These are phyloP conservation scores for Arthroderma sp. DNA, from an alignment of 2,329 filamentous ascomycete species.

Conservation along the genomic window DNA sequence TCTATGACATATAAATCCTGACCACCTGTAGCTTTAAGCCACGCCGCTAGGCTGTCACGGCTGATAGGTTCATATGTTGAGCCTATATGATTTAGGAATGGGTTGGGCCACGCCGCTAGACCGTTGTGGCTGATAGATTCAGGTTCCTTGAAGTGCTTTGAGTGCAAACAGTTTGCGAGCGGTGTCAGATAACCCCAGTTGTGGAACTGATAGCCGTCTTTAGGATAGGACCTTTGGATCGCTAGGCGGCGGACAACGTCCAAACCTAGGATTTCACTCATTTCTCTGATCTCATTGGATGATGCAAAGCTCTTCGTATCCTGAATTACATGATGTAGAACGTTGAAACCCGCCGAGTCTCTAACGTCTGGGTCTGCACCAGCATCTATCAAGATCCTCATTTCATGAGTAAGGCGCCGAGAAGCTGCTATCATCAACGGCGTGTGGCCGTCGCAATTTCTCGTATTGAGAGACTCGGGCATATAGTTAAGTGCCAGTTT, in stretches of 20 bases:
- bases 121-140: too few species aligned
- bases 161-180: slow-evolving; percentile 2
- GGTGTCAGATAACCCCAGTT: slow-evolving; percentile 7
- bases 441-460: slow-evolving; percentile 35
- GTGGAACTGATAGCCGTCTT: neutral
- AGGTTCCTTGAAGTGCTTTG: too few species aligned
- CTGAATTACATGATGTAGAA: slow-evolving; percentile 49
- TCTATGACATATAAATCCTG: slow-evolving; percentile 33
- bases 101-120: too few species aligned
- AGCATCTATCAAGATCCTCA: slow-evolving; percentile 49
- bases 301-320: slow-evolving; percentile 15
- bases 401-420: slow-evolving; percentile 21
- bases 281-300: neutral
- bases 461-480: slow-evolving; percentile 51
- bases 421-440: slow-evolving; percentile 56
- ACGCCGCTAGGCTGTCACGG: too few species aligned
- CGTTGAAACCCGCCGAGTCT: slow-evolving; percentile 49
- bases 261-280: slow-evolving; percentile 2
- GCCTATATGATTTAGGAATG: too few species aligned
- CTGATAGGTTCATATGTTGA: too few species aligned
- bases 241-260: slow-evolving; percentile 7
- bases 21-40: slow-evolving; percentile 37
- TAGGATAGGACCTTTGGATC: slow-evolving; percentile 5
- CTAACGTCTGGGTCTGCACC: slow-evolving; percentile 58
- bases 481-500: slow-evolving; percentile 46